phyloP scores from a whole-genome alignment of 2,329 filamentous ascomycete genomes.

The Fusarium veterinarium region DNA sequence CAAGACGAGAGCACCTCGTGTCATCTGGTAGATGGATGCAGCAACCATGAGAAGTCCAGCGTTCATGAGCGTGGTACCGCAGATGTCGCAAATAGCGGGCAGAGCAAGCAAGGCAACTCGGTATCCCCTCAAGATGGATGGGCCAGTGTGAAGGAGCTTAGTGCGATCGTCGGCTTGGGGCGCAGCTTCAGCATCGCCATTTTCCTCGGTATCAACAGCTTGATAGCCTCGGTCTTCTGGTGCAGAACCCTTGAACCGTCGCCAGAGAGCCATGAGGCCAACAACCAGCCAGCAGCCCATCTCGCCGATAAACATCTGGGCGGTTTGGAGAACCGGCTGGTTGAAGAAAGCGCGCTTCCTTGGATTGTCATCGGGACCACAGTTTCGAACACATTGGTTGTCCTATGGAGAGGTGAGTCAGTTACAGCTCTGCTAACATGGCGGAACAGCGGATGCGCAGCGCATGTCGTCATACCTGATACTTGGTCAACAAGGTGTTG shows the following conservation, averaged over 20 bases:
- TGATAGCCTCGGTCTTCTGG: slow-evolving; percentile 70
- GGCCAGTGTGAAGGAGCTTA: slow-evolving; percentile 62
- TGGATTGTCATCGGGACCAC: slow-evolving; percentile 72
- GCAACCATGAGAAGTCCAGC: slow-evolving; percentile 92
- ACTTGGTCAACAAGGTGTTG: slow-evolving; percentile 97
- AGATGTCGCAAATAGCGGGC: slow-evolving; percentile 92
- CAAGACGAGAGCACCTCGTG: slow-evolving; percentile 89
- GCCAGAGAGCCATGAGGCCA: slow-evolving; percentile 74
- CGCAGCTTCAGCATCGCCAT: slow-evolving; percentile 59
- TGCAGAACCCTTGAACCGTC: slow-evolving; percentile 62
- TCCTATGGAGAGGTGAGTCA: slow-evolving; percentile 66
- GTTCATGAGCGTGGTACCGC: slow-evolving; percentile 97
- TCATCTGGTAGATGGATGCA: slow-evolving; percentile 99
- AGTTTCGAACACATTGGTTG: slow-evolving; percentile 96
- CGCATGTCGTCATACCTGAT: slow-evolving; percentile 72
- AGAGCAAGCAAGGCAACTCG: slow-evolving; percentile 81
- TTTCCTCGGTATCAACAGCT: slow-evolving; percentile 65
- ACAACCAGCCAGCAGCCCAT: slow-evolving; percentile 96
- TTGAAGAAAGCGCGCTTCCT: slow-evolving; percentile 81
- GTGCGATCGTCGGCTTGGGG: slow-evolving; percentile 48
- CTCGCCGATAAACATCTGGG: slow-evolving; percentile 98
- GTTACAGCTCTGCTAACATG: neutral
- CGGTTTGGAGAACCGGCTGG: slow-evolving; percentile 94
- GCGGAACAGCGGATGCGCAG: slow-evolving; percentile 1
- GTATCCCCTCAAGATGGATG: slow-evolving; percentile 75